Conservation (phyloP, 345 rosid species). For the Schrenkiella parvula region DNA sequence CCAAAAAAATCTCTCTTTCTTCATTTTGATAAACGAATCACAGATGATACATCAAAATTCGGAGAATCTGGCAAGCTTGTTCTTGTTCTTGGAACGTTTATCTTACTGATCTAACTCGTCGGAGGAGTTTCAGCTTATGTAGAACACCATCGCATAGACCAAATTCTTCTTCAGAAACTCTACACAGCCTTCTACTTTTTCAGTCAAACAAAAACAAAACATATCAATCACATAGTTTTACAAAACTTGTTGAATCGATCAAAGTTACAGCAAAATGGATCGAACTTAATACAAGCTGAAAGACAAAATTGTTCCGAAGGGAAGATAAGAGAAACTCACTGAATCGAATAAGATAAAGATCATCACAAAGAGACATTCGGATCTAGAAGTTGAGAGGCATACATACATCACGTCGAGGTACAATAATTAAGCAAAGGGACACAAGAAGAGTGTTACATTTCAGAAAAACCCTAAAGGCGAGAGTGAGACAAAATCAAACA, state of each 20-base stretch:
- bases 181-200: not conserved
- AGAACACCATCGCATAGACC: not conserved
- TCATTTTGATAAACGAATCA: not conserved
- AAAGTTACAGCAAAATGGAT: not conserved
- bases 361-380: not conserved
- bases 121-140: not conserved
- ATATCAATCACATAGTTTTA: not conserved
- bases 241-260: not conserved
- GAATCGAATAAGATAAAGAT: not conserved
- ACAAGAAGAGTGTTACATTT: not conserved
- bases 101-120: not conserved
- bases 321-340: not conserved
- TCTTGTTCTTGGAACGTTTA: not conserved
- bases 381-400: slow-evolving; percentile 15
- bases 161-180: not conserved
- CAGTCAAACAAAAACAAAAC: not conserved
- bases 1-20: not conserved
- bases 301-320: not conserved
- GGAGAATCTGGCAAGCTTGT: not conserved
- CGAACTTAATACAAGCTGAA: not conserved
- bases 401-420: slow-evolving; percentile 18
- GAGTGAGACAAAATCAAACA: slow-evolving; percentile 10
- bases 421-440: not conserved
- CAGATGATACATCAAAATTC: not conserved
- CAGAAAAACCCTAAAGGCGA: not conserved